These are phyloP conservation scores for Amorphotheca resinae DNA, from an alignment of 495 filamentous ascomycete species.

Conservation along the genomic window DNA sequence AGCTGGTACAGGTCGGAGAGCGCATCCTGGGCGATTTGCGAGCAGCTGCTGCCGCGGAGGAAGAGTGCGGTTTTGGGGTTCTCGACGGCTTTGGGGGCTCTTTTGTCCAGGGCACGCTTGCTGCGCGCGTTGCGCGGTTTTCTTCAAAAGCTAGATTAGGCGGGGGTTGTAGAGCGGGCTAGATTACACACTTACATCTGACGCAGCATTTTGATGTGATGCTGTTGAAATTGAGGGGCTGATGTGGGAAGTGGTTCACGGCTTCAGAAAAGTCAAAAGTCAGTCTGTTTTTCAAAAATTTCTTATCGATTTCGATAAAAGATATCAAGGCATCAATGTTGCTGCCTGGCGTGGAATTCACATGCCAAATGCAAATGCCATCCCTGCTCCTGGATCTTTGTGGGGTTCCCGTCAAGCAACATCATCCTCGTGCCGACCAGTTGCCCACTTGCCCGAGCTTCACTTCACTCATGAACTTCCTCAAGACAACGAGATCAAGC, in stretches of 20 bases:
- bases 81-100: conserved; percentile 77
- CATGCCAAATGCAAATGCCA: too few relatives aligned
- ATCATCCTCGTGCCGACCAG: conserved; percentile 2
- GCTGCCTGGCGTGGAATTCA: neutral
- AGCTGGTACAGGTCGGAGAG: conserved; percentile 72
- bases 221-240: conserved; percentile 9
- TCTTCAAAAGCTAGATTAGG: conserved; percentile 27
- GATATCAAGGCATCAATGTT: conserved; percentile 5
- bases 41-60: conserved; percentile 71
- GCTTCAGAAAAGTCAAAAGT: neutral
- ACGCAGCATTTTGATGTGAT: conserved; percentile 31
- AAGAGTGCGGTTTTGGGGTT: conserved; percentile 79
- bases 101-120: conserved; percentile 82
- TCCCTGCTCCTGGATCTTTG: conserved; percentile 9
- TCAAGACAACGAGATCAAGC: neutral
- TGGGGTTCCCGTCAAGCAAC: conserved; percentile 5
- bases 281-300: neutral
- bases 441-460: conserved; percentile 6
- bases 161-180: neutral
- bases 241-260: neutral
- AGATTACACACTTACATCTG: conserved; percentile 30
- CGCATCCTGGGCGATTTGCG: conserved; percentile 62
- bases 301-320: conserved; percentile 9
- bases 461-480: neutral
- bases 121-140: conserved; percentile 91